Evolutionary conservation across 169 alveolate species (phyloP), one percentile per base, ranked within the genome.

Genomic region (Plasmodium gallinaceum): DNA sequence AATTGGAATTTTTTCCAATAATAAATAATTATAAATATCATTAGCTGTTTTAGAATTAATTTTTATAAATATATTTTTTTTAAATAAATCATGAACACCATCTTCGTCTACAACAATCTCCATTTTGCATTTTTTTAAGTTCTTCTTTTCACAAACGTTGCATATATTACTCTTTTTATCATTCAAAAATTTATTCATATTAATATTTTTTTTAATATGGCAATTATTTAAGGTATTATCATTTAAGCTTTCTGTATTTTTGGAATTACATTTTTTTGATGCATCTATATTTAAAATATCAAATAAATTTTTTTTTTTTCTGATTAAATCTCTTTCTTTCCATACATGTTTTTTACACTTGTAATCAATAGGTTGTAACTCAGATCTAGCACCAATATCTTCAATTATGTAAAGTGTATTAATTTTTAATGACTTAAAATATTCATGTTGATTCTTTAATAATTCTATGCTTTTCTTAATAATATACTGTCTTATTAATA

Each of bases 271-370:
- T 6, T 73, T 48, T 48, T 32, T 69, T 45, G 83, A 70, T 0
- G 60, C 20, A 43, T 83, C 91, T 9, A 52, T 43, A 37, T 83
- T 83, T 72, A 83, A 52, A 54, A 83, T 83, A 54, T 83, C 91
- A 43, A 83, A 83, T 46, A 83, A 45, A 7, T 83, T 83, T 70
- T 69, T 83, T 61, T 83, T 83, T 61, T 83, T 83, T 65, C 91
- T 48, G 7, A 83, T 46, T 3, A 64, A 39, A 42, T 83, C 86
- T 37, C 91, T 68, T 72, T 83, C 91, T 57, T 69, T 83, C 91
- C 91, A 83, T 61, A 83, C 91, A 83, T 83, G 91, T 26, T 70
- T 83, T 62, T 83, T 83, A 69, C 91, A 83, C 42, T 83, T 83
- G 51, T 54, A 83, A 45, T 83, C 91, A 61, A 83, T 46, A 14